Evolutionary conservation across 2,329 filamentous ascomycete species (phyloP), one percentile per base, ranked within the genome.

Genomic region (Alternaria alternata): DNA sequence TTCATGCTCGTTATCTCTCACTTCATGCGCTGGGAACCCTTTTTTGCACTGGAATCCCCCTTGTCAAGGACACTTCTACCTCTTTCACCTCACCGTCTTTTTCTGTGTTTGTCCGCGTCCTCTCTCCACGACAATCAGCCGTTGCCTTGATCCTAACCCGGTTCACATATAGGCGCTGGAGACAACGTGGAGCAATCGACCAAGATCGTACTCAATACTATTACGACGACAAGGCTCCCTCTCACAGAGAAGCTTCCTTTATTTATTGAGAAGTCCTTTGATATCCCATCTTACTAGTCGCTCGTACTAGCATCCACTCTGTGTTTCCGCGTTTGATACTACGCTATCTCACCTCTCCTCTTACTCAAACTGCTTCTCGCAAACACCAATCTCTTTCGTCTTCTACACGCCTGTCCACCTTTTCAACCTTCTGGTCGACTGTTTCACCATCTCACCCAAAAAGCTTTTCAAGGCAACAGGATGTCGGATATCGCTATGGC

Each of bases 291-390:
- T 30, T 6, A 24, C 51, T n/a, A 24, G 20, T n/a, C 28, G 6
- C 12, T 18, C 28, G 8, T 47, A 42, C 32, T 49, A 24, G 30
- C 43, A 4, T 39, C 42, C 53, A 55, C 24, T 18, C 9, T 30
- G 43, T 12, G 34, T 48, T 55, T 55, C 32, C 43, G 39, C 24
- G 43, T 43, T 55, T 55, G 53, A 32, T 11, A 48, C 1, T 14
- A 24, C n/a, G 0, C 51, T 42, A 24, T 32, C 44, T 39, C 43
- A 59, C 51, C 16, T 32, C 30, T n/a, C 11, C 28, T 41, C 22
- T 51, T 42, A 11, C 51, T 48, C 54, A 52, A 57, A 52, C 28
- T 2, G 20, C 2, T 18, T 43, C 18, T 26, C 42, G 22, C 28
- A 47, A 54, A 48, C 38, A 51, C 39, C 44, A 42, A 36, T 5